Evolutionary conservation across 164 flowering plant species (phyloP).

Genomic region (Echeveria elegans): DNA sequence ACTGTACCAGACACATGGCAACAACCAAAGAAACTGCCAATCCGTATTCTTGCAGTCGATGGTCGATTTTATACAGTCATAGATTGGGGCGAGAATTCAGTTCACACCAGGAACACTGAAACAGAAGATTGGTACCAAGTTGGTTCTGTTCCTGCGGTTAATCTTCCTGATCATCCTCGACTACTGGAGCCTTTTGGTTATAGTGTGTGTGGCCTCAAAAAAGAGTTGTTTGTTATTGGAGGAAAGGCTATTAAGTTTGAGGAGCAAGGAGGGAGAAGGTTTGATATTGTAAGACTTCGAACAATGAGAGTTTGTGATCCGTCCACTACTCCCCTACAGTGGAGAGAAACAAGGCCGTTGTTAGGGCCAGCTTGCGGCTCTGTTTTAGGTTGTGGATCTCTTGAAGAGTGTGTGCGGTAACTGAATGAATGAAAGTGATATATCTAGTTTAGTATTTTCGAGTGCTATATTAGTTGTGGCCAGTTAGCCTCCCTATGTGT

Average conservation of each 20-base stretch:
- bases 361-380: not conserved
- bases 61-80: not conserved
- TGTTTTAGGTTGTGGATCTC: not conserved
- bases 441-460: not conserved
- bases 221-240: not conserved
- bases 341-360: not conserved
- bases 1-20: not conserved
- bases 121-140: not conserved
- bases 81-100: not conserved
- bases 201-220: not conserved
- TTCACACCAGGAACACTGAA: not conserved
- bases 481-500: too few species aligned
- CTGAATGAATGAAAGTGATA: not conserved
- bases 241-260: not conserved
- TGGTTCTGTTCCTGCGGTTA: not conserved
- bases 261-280: not conserved
- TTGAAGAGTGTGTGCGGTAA: not conserved
- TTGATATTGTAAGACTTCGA: not conserved
- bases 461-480: too few species aligned
- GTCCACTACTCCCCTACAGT: not conserved
- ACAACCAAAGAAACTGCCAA: not conserved
- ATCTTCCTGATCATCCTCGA: not conserved
- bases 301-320: not conserved
- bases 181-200: not conserved
- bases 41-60: not conserved